Conservation (phyloP, 2,329 filamentous ascomycete genomes). For the Sporothrix globosa region DNA sequence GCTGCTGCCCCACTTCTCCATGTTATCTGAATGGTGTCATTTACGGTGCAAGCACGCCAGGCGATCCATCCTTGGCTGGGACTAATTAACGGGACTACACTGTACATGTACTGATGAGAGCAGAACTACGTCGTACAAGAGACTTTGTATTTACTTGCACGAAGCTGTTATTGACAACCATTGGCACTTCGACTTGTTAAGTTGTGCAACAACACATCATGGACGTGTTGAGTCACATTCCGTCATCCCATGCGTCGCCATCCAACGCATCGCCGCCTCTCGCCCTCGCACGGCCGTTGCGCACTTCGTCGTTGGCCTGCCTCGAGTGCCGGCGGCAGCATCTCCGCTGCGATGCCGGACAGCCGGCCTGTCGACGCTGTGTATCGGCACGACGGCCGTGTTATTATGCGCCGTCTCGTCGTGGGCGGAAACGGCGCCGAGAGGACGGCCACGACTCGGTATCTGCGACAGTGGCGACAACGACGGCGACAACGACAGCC, state of each 20-base stretch:
- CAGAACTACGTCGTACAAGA: no score
- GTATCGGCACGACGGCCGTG: neutral
- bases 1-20: neutral
- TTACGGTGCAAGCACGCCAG: slow-evolving; percentile 14
- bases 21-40: slow-evolving; percentile 19
- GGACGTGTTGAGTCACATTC: neutral
- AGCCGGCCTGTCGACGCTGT: slow-evolving; percentile 12
- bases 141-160: no score
- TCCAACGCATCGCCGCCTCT: neutral
- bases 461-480: neutral
- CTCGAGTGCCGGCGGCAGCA: slow-evolving; percentile 26
- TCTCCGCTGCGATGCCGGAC: slow-evolving; percentile 15
- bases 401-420: neutral
- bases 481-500: neutral
- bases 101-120: no score
- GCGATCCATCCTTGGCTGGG: neutral
- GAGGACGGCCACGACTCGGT: neutral
- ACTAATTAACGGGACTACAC: no score
- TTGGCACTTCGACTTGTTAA: no score
- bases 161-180: no score
- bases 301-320: slow-evolving; percentile 18
- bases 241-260: neutral
- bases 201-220: neutral
- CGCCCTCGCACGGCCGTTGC: no score
- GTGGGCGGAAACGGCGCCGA: neutral